phyloP scores from a whole-genome alignment of 2,329 filamentous ascomycete species.

The Ustulina deusta region DNA sequence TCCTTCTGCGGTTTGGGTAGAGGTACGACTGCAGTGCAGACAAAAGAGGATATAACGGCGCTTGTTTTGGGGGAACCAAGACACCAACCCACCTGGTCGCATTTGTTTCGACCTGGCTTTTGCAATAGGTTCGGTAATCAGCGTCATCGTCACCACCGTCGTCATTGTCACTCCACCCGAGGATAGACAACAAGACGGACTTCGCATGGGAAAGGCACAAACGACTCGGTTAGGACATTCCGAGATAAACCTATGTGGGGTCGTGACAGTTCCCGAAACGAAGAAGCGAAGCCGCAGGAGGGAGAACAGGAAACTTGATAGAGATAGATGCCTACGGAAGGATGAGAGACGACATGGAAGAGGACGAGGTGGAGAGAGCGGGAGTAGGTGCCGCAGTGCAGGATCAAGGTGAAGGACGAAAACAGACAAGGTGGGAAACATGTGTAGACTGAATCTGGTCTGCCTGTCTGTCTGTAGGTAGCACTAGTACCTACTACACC shows the following conservation, averaged over 20 bases:
- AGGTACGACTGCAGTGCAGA: background rate
- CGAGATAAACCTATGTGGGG: too few species aligned
- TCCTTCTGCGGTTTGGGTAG: background rate
- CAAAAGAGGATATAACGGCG: constrained; percentile 20
- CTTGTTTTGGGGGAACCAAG: constrained; percentile 36
- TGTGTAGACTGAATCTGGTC: background rate
- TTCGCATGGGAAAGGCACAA: too few species aligned
- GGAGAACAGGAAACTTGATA: too few species aligned
- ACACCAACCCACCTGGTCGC: constrained; percentile 17
- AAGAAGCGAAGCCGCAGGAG: too few species aligned
- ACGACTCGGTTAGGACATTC: too few species aligned
- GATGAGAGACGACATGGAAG: background rate
- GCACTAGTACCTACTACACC: background rate
- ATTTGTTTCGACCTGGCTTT: constrained; percentile 15
- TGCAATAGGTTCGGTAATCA: background rate
- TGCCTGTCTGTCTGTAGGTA: background rate
- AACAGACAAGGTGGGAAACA: constrained; percentile 23
- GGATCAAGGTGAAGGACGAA: constrained; percentile 21
- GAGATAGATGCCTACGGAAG: too few species aligned
- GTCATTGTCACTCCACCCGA: background rate
- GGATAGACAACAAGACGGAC: background rate
- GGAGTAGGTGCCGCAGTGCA: background rate
- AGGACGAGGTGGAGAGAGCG: constrained; percentile 16
- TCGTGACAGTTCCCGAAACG: too few species aligned
- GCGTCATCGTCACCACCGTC: background rate